Evolutionary conservation across 78 protist species (phyloP).

Genomic region (Isochrysis galbana): DNA sequence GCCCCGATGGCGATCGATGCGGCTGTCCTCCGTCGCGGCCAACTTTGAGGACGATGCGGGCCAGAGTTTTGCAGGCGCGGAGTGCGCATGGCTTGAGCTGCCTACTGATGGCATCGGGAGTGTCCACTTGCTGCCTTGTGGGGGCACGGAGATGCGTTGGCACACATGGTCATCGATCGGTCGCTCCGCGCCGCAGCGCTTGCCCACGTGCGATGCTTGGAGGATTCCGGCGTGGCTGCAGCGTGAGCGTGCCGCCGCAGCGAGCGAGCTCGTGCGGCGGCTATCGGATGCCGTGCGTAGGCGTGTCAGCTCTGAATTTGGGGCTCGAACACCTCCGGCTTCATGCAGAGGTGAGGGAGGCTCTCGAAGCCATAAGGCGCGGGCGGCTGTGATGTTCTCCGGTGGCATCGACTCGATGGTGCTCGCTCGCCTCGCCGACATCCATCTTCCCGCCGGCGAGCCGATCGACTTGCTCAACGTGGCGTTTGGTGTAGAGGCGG

Average conservation of each 20-base stretch:
- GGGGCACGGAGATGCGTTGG: neutral
- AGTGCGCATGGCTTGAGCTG: neutral
- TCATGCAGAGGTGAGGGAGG: too few relatives aligned
- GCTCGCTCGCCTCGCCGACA: slow-evolving; percentile 30
- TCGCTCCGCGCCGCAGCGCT: too few relatives aligned
- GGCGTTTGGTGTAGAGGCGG: neutral
- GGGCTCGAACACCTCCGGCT: too few relatives aligned
- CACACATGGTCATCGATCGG: neutral
- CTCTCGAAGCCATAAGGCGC: too few relatives aligned
- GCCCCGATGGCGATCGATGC: neutral
- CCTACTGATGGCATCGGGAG: neutral
- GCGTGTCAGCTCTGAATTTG: too few relatives aligned
- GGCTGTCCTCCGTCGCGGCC: neutral
- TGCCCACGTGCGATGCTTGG: too few relatives aligned
- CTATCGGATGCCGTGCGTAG: too few relatives aligned
- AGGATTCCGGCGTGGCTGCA: too few relatives aligned
- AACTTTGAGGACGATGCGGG: too few relatives aligned
- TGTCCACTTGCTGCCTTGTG: neutral
- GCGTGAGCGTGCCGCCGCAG: too few relatives aligned
- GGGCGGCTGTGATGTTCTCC: slow-evolving; percentile 4
- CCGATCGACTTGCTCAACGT: slow-evolving; percentile 85
- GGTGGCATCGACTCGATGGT: slow-evolving; percentile 43
- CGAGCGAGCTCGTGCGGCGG: too few relatives aligned
- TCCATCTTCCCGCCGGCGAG: slow-evolving; percentile 8
- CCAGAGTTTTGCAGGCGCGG: neutral